Evolutionary conservation across 2,329 filamentous ascomycete genomes (phyloP).

Genomic region (Lachnellula suecica): DNA sequence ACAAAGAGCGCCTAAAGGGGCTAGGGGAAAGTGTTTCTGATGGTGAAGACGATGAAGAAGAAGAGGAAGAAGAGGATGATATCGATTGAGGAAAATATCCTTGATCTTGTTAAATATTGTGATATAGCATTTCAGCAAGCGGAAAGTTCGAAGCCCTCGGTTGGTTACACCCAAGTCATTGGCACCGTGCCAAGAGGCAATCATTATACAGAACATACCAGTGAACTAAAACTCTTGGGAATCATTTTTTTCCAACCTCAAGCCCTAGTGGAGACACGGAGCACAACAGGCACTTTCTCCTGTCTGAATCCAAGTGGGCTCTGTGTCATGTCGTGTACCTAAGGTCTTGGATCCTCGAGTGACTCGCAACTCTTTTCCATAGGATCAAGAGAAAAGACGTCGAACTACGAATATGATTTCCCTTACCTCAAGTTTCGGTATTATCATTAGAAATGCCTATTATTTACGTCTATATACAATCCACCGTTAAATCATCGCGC

Average conservation of each 20-base stretch:
- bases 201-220: neutral
- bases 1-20: constrained; percentile 58
- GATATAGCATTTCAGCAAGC: constrained; percentile 6
- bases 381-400: no score
- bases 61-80: constrained; percentile 29
- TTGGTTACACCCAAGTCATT: neutral
- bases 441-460: neutral
- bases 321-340: no score
- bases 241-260: no score
- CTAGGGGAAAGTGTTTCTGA: constrained; percentile 74
- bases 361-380: no score
- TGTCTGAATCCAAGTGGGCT: no score
- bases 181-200: neutral
- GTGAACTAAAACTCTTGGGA: no score
- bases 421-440: no score
- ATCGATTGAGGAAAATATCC: constrained; percentile 11
- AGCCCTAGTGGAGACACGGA: no score
- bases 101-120: constrained; percentile 4
- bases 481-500: neutral
- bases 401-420: no score
- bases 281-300: no score
- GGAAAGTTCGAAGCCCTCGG: neutral
- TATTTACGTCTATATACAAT: no score
- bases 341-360: no score
- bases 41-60: constrained; percentile 63